Evolutionary conservation across 257 asterid species (phyloP), one percentile per base, ranked within the genome.

Genomic region (Ligustrum vulgare): DNA sequence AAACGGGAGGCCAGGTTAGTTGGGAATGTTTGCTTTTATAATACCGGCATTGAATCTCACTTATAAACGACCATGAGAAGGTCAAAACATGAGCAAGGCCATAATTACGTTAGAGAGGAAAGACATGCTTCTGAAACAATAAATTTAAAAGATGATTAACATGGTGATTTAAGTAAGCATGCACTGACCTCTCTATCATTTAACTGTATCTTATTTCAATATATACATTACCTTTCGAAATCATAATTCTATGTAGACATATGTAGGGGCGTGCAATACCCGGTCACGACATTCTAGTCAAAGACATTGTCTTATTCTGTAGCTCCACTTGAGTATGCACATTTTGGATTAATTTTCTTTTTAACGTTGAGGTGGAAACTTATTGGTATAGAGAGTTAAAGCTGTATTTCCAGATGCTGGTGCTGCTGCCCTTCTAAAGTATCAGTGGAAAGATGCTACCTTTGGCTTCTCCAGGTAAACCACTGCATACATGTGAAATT

Each of bases 351-450:
- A 33, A 9, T 16, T 32, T 16, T 64, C 70, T 76, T 74, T 63
- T 77, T 78, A 75, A 65, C 63, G 28, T 76, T 85, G 79, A 87
- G 74, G 78, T 47, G 70, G 70, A 47, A 79, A 70, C 62, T 73
- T 77, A 82, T 81, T 41, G 75, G 79, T 77, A 65, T 84, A 94
- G 98, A 89, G 82, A 86, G 93, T 94, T 76, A 94, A 87, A 84
- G 98, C 98, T 72, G 60, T 94, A 81, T 94, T 88, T 85, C 98
- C 98, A 2, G 98, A 94, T 87, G 98, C 98, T 85, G 98, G 98
- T 73, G 98, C 98, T 69, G 90, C 98, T 74, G 98, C 98, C 32
- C 88, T 94, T 62, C 84, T 94, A 67, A 94, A 89, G 74, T 87
- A 92, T 83, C 88, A 76, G 73, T 94, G 98, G 98, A 89, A 90